A percentile compares a stretch with the other conserved stretches of the same genome.
phyloP scores from a whole-genome alignment of 371 early-diverging fungal species.

The Ordospora pajunii region DNA sequence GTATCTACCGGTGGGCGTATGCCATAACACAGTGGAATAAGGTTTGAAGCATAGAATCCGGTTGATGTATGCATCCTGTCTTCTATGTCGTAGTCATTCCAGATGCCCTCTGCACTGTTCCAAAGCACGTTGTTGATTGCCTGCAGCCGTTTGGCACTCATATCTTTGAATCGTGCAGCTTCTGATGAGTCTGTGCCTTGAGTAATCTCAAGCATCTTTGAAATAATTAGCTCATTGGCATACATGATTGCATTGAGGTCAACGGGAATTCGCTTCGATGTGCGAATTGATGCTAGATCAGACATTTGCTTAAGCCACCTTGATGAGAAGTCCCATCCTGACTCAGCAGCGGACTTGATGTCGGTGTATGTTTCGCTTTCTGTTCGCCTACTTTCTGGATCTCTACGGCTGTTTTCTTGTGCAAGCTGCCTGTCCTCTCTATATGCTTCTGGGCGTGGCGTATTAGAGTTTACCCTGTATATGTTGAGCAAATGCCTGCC shows the following conservation, averaged over 20 bases:
- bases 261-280: slow-evolving; percentile 67
- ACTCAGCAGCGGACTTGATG: slow-evolving; percentile 72
- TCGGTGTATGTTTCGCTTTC: slow-evolving; percentile 62
- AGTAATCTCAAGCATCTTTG: slow-evolving; percentile 61
- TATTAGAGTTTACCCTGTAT: slow-evolving; percentile 10
- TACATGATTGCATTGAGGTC: slow-evolving; percentile 75
- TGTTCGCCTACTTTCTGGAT: slow-evolving; percentile 9
- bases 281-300: slow-evolving; percentile 61
- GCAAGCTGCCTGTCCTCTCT: slow-evolving; percentile 64
- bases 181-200: slow-evolving; percentile 12
- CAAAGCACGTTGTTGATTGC: slow-evolving; percentile 61
- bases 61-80: slow-evolving; percentile 55
- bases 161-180: slow-evolving; percentile 26
- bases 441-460: slow-evolving; percentile 72
- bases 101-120: slow-evolving; percentile 46
- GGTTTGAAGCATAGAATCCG: slow-evolving; percentile 63
- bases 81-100: slow-evolving; percentile 60
- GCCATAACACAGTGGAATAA: slow-evolving; percentile 61
- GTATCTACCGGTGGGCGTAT: slow-evolving; percentile 56
- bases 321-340: slow-evolving; percentile 75
- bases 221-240: slow-evolving; percentile 65
- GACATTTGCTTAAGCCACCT: slow-evolving; percentile 64
- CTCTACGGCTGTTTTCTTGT: slow-evolving; percentile 43
- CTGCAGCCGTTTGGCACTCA: slow-evolving; percentile 39
- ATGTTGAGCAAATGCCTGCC: slow-evolving; percentile 26